These are phyloP conservation scores for Scutellaria barbata DNA, from an alignment of 257 asterid genomes.

Conservation along the genomic window DNA sequence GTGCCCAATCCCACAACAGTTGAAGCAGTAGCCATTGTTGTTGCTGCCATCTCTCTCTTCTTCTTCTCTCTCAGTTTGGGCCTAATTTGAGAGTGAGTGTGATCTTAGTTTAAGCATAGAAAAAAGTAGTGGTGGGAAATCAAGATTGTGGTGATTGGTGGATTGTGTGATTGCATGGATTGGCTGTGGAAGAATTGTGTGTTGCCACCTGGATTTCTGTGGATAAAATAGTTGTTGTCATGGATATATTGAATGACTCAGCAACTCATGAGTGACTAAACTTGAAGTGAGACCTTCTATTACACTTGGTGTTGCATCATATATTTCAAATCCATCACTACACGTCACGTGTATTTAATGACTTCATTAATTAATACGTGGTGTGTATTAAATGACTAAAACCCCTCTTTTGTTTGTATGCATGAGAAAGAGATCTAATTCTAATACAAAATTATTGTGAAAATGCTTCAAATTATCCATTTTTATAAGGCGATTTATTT, in stretches of 20 bases:
- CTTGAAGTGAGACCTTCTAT: no score
- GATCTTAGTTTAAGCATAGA: conserved; percentile 28
- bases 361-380: no score
- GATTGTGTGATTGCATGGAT: conserved; percentile 57
- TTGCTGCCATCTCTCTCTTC: conserved; percentile 57
- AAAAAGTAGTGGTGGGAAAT: conserved; percentile 27
- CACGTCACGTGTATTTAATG: no score
- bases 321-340: no score
- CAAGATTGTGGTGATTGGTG: conserved; percentile 50
- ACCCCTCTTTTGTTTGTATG: no score
- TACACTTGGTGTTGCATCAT: no score
- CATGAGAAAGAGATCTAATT: no score
- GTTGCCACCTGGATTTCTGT: conserved; percentile 67
- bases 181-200: conserved; percentile 49
- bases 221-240: conserved; percentile 56
- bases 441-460: no score
- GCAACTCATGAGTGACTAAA: conserved; percentile 16
- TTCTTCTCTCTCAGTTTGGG: neutral
- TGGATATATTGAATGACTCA: conserved; percentile 44
- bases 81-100: neutral
- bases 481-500: no score
- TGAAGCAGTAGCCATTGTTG: conserved; percentile 74
- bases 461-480: no score
- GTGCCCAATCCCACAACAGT: conserved; percentile 71
- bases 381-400: no score